A percentile compares a stretch with the other conserved stretches of the same genome.
phyloP scores from a whole-genome alignment of 2,329 filamentous ascomycete species.

The Fusarium gaditjirri region DNA sequence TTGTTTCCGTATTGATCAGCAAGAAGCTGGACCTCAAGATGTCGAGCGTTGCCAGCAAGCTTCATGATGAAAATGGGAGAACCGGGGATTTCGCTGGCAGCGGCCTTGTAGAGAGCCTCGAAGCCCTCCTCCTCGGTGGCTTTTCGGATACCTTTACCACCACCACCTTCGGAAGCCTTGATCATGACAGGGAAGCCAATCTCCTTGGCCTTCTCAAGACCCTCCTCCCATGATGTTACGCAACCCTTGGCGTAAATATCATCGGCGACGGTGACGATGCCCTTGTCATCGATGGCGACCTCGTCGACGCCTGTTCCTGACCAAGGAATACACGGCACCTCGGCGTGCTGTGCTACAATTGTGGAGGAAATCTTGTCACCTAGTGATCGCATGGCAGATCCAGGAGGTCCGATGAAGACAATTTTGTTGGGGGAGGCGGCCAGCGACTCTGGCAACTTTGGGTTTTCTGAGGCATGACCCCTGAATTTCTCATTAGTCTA shows the following conservation, averaged over 20 bases:
- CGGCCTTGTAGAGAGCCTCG: slow-evolving; percentile 88
- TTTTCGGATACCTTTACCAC: slow-evolving; percentile 99
- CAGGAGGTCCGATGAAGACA: slow-evolving; percentile 97
- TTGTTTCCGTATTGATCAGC: slow-evolving; percentile 99
- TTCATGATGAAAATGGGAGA: slow-evolving; percentile 99
- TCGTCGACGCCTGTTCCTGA: slow-evolving; percentile 91
- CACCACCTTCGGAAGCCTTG: slow-evolving; percentile 99
- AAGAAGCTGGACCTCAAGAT: slow-evolving; percentile 96
- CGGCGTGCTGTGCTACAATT: slow-evolving; percentile 96
- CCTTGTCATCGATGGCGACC: slow-evolving; percentile 80
- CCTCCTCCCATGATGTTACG: slow-evolving; percentile 89
- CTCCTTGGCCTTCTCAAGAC: slow-evolving; percentile 82
- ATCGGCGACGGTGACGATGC: slow-evolving; percentile 92
- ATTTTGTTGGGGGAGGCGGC: slow-evolving; percentile 98
- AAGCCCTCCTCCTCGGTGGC: slow-evolving; percentile 88
- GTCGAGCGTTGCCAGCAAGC: slow-evolving; percentile 92
- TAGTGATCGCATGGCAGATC: slow-evolving; percentile 97
- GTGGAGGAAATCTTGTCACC: slow-evolving; percentile 99
- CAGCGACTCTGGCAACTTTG: slow-evolving; percentile 93
- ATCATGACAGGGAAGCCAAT: slow-evolving; percentile 99
- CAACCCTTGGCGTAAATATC: slow-evolving; percentile 90
- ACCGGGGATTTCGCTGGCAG: slow-evolving; percentile 95
- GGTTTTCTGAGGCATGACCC: slow-evolving; percentile 99
- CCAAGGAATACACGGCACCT: slow-evolving; percentile 99
- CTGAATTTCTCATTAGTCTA: slow-evolving; percentile 59